A percentile compares a stretch with the other conserved stretches of the same genome.
These are phyloP conservation scores for Pezicula radicicola DNA, from an alignment of 2,329 filamentous ascomycete species.

Conservation along the genomic window DNA sequence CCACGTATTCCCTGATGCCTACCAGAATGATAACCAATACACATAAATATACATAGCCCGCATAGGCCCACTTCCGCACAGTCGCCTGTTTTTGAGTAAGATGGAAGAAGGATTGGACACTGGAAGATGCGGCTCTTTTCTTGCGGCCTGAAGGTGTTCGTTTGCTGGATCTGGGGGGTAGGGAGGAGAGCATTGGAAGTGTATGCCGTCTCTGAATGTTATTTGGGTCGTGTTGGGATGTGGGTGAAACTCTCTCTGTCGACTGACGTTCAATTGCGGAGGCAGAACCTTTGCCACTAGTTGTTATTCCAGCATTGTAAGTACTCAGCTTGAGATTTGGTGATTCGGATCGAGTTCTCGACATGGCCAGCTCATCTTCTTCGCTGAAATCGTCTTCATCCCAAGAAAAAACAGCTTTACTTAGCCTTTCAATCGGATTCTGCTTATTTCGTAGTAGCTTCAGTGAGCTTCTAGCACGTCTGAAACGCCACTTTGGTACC, in stretches of 20 bases:
- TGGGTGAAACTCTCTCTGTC: slow-evolving; percentile 3
- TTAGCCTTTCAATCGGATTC: slow-evolving; percentile 1
- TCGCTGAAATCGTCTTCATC: slow-evolving; percentile 19
- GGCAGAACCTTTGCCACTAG: slow-evolving; percentile 16
- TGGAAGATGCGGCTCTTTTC: slow-evolving; percentile 62
- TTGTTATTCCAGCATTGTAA: slow-evolving; percentile 6
- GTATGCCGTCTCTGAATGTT: slow-evolving; percentile 42
- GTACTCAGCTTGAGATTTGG: slow-evolving; percentile 15
- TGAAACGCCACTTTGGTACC: slow-evolving; percentile 89
- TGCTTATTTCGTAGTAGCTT: slow-evolving; percentile 1
- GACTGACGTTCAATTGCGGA: slow-evolving; percentile 18
- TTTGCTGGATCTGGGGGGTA: slow-evolving; percentile 28
- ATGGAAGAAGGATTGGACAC: slow-evolving; percentile 70
- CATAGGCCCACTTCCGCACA: slow-evolving; percentile 79
- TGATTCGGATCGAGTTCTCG: not conserved
- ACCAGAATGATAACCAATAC: slow-evolving; percentile 65
- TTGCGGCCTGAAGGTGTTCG: slow-evolving; percentile 60
- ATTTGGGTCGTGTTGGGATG: slow-evolving; percentile 6
- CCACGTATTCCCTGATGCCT: slow-evolving; percentile 69
- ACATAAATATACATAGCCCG: slow-evolving; percentile 70
- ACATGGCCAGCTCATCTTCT: slow-evolving; percentile 12
- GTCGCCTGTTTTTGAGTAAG: slow-evolving; percentile 77
- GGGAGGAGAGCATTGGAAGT: slow-evolving; percentile 40
- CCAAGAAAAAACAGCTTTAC: slow-evolving; percentile 12
- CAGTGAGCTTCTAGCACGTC: slow-evolving; percentile 39